phyloP scores from a whole-genome alignment of 2,329 filamentous ascomycete species.

The Colletotrichum echinochloae region DNA sequence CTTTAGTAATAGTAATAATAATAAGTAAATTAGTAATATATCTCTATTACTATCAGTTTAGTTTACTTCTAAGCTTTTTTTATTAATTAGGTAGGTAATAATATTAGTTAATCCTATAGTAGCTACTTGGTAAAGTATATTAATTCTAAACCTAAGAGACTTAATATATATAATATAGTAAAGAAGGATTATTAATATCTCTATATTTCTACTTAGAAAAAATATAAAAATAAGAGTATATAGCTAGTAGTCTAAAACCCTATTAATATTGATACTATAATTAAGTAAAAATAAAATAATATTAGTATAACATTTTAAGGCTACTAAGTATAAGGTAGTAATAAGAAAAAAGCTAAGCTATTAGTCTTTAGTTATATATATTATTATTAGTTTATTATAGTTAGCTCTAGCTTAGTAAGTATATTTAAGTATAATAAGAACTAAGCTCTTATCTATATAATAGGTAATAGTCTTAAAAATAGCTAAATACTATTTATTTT shows the following conservation, averaged over 20 bases:
- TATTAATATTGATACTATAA: neutral
- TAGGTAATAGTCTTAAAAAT: conserved; percentile 7
- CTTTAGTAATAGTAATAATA: neutral
- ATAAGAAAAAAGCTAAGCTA: too few relatives aligned
- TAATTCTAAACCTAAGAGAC: conserved; percentile 7
- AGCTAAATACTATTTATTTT: neutral
- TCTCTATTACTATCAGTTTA: neutral
- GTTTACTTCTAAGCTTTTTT: neutral
- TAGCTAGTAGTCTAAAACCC: neutral
- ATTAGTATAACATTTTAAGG: too few relatives aligned
- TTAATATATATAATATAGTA: neutral
- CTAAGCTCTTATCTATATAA: neutral
- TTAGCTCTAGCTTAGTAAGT: neutral
- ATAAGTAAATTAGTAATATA: neutral
- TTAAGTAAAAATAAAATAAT: neutral
- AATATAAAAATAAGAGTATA: neutral
- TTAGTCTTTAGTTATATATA: neutral
- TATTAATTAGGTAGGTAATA: conserved; percentile 3
- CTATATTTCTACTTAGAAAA: neutral
- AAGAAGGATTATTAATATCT: conserved; percentile 2
- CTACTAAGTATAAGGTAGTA: too few relatives aligned
- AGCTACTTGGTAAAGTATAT: neutral
- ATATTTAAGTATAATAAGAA: neutral
- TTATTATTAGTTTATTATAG: neutral
- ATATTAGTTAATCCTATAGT: neutral